Percentiles rank a stretch among this genome's conserved stretches.
phyloP scores from a whole-genome alignment of 805 yeast genomes.

The Limtongia smithiae region DNA sequence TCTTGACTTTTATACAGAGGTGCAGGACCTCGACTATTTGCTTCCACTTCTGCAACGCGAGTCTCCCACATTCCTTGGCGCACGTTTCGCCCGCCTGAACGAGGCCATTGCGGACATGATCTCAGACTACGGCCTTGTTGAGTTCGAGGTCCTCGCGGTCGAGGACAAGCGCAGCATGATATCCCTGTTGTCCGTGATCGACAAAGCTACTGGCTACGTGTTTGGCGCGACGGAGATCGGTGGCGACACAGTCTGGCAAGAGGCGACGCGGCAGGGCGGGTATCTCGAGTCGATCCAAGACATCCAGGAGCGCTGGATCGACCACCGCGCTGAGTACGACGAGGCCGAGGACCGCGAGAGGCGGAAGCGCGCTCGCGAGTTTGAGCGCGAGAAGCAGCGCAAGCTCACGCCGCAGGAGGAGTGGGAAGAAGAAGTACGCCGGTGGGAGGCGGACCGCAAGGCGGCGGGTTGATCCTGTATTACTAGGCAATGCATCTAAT shows the following conservation, averaged over 20 bases:
- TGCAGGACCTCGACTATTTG: slow-evolving; percentile 71
- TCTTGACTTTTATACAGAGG: slow-evolving; percentile 86
- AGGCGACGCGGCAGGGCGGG: slow-evolving; percentile 80
- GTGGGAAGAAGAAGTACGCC: slow-evolving; percentile 61
- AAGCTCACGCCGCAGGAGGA: slow-evolving; percentile 60
- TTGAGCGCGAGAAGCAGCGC: slow-evolving; percentile 38
- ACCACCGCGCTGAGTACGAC: slow-evolving; percentile 74
- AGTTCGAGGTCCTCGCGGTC: slow-evolving; percentile 82
- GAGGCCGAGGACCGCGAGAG: slow-evolving; percentile 51
- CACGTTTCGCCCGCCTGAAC: slow-evolving; percentile 63
- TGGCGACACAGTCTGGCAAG: slow-evolving; percentile 98
- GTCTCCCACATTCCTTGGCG: slow-evolving; percentile 59
- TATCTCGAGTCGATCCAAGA: slow-evolving; percentile 52
- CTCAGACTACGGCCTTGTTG: slow-evolving; percentile 80
- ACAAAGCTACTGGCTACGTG: slow-evolving; percentile 88
- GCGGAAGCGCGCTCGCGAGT: slow-evolving; percentile 43
- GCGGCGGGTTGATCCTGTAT: too few relatives aligned
- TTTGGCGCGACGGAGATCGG: slow-evolving; percentile 92
- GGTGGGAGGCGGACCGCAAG: slow-evolving; percentile 50
- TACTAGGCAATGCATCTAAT: too few relatives aligned
- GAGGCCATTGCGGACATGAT: slow-evolving; percentile 76
- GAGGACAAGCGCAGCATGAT: slow-evolving; percentile 95
- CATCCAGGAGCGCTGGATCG: slow-evolving; percentile 94
- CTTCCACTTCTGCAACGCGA: slow-evolving; percentile 70
- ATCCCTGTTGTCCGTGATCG: slow-evolving; percentile 67